Evolutionary conservation across 2,329 filamentous ascomycete genomes (phyloP), one percentile per base, ranked within the genome.

Genomic region (Penicillium sp.): DNA sequence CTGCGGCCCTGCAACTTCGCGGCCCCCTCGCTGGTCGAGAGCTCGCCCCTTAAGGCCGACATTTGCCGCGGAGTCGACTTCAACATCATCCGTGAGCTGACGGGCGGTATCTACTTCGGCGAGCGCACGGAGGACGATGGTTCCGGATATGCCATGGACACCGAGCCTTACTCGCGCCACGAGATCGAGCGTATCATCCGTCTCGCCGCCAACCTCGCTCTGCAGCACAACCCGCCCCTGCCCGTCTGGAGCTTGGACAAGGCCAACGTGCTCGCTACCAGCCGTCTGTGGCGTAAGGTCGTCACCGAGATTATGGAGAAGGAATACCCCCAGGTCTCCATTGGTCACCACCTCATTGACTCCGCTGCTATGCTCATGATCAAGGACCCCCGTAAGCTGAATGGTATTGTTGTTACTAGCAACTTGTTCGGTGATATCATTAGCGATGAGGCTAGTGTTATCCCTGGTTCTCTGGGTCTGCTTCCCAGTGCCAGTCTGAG

Each of bases 381-480:
- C 71, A 97, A 96, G 87, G 93, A 92, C 77, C 93, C 93, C 10
- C 82, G 87, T 11, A 85, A 86, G 23, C 82, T 97, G 52, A 97
- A 97, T 74, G 94, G 93, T 53, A 86, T 97, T 36, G 85, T 97
- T 46, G 87, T 97, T 62, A 96, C 92, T 13, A 92, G 88, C 81
- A 99, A 97, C 76, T 74, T 97, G 66, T 96, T 96, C 73, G 94
- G 93, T 61, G 93, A 97, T 76, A 97, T 97, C 72, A 92, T 99
- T 71, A 90, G 85, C 71, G 93, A 97, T 72, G 93, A 97, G 82
- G 92, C 93, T 5, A 92, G 89, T 68, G 92, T 96, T 50, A 97
- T 97, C 67, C 91, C 93, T 3, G 93, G 93, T 16, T 92, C 87
- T 68, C 85, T 97, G 66, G 93, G 94, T 31, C 80, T 97, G 63